These are phyloP conservation scores for Geosmithia putterillii DNA, from an alignment of 2,329 filamentous ascomycete species.

Conservation along the genomic window DNA sequence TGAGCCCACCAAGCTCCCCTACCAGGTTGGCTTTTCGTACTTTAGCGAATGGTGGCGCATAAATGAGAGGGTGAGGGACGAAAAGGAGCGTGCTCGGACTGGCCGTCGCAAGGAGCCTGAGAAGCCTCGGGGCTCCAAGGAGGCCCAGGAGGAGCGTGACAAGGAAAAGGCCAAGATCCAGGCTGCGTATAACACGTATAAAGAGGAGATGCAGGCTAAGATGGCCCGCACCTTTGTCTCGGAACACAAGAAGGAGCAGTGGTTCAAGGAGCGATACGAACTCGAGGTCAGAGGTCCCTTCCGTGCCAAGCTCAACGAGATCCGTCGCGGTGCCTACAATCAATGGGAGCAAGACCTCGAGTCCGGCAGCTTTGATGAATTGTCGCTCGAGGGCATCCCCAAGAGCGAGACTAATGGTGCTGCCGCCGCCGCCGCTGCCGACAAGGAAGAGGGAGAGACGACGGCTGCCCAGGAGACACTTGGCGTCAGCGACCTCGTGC, in stretches of 20 bases:
- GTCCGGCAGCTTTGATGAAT: slow-evolving; percentile 80
- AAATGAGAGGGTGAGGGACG: slow-evolving; percentile 73
- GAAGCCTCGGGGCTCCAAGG: slow-evolving; percentile 48
- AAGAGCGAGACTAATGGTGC: slow-evolving; percentile 85
- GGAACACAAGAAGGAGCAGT: slow-evolving; percentile 89
- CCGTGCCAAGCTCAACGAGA: slow-evolving; percentile 64
- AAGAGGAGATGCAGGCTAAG: slow-evolving; percentile 56
- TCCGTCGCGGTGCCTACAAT: slow-evolving; percentile 64
- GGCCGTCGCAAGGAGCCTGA: slow-evolving; percentile 57
- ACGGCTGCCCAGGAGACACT: slow-evolving; percentile 85
- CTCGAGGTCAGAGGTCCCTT: slow-evolving; percentile 68
- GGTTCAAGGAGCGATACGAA: slow-evolving; percentile 94
- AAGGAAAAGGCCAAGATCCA: slow-evolving; percentile 73
- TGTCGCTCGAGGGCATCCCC: slow-evolving; percentile 84
- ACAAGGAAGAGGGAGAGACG: slow-evolving; percentile 93
- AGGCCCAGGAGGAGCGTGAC: slow-evolving; percentile 61
- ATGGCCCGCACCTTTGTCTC: slow-evolving; percentile 86
- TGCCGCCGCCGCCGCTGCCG: slow-evolving; percentile 58
- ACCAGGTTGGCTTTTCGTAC: slow-evolving; percentile 76
- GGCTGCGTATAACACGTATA: slow-evolving; percentile 52
- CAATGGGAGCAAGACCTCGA: slow-evolving; percentile 88
- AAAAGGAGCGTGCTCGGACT: slow-evolving; percentile 58
- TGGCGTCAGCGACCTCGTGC: slow-evolving; percentile 81
- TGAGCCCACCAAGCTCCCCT: slow-evolving; percentile 61
- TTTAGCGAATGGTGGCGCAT: slow-evolving; percentile 80